Evolutionary conservation across 2,329 filamentous ascomycete species (phyloP).

Genomic region (Biscogniauxia marginata): DNA sequence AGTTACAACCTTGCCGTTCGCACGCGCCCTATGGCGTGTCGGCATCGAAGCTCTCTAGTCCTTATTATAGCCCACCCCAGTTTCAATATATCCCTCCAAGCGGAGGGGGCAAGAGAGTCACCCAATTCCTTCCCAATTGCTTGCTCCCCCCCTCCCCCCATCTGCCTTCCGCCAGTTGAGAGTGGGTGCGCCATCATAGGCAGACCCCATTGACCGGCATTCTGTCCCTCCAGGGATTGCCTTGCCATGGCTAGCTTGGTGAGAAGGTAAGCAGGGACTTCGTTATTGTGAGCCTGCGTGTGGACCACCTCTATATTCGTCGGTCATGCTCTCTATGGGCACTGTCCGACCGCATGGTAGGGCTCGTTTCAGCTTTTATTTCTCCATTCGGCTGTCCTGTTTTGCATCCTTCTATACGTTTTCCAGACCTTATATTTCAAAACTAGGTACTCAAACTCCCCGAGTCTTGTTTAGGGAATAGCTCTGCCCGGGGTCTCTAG

Average conservation of each 20-base stretch:
- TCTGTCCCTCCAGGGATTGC: slow-evolving; percentile 25
- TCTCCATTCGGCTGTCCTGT: slow-evolving; percentile 38
- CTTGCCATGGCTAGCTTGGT: slow-evolving; percentile 28
- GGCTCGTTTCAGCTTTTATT: slow-evolving; percentile 44
- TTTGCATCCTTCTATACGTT: slow-evolving; percentile 42
- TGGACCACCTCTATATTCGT: slow-evolving; percentile 34
- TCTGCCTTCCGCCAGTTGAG: slow-evolving; percentile 24
- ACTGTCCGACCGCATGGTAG: slow-evolving; percentile 42
- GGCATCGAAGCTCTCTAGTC: slow-evolving; percentile 32
- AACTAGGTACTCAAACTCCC: slow-evolving; percentile 18
- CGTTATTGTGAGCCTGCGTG: slow-evolving; percentile 29
- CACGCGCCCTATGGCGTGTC: slow-evolving; percentile 35
- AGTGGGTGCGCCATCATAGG: slow-evolving; percentile 20
- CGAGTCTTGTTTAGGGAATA: slow-evolving; percentile 25
- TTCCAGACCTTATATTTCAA: slow-evolving; percentile 32
- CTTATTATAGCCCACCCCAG: slow-evolving; percentile 35
- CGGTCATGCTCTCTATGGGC: slow-evolving; percentile 37
- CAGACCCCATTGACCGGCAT: slow-evolving; percentile 23
- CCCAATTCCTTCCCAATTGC: slow-evolving; percentile 31
- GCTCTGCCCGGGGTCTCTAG: slow-evolving; percentile 26
- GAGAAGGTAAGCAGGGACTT: slow-evolving; percentile 29
- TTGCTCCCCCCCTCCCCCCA: slow-evolving; percentile 17
- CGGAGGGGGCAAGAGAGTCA: slow-evolving; percentile 30
- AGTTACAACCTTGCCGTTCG: slow-evolving; percentile 31
- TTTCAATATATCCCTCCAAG: slow-evolving; percentile 34